Base-by-base conservation (phyloP, 2,329 filamentous ascomycete species). In the Rutstroemia sp. region DNA sequence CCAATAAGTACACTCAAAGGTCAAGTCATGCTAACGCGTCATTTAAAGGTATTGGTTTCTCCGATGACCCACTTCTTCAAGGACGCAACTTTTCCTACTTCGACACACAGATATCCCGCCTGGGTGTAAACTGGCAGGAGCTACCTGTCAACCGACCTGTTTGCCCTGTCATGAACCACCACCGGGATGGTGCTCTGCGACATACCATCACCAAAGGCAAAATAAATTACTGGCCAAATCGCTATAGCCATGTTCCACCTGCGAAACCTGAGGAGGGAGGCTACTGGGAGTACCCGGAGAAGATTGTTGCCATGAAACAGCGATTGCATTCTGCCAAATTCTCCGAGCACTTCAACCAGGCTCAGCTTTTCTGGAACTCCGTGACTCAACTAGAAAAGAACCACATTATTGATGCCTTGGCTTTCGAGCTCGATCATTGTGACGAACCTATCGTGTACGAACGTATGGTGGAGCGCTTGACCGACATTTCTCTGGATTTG, bases 341-440 rank as follows among this genome's bases (percentile, higher is more conserved):
- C 76, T 79, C 77, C 61, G 88, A 94, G 60, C 87, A 92, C 68
- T 82, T 81, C 71, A 84, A 80, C 50, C 89, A 94, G 69, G 88
- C 89, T 0, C 87, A 92, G 67, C 75, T 92, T 1, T 94, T 94
- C 74, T 92, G 84, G 74, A 92, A 92, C 74, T 91, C 86, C 16
- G 71, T 92, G 62, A 81, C 82, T 0, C 72, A 77, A 0, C 74
- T 82, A 3, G 89, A 92, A 71, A 83, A 87, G 71, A 65, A 67
- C 12, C 86, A 89, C 67, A 71, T 87, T 16, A 73, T 75, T 27
- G 74, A 73, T 38, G 82, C 86, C 0, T 76, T 89, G 10, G 75
- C 76, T 3, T 90, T 89, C 65, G 87, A 89, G 71, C 75, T 94
- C 1, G 87, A 91, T 66, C 88, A 92, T 70, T 94, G 89, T 67